Conservation (phyloP, 768 basidiomycete species). For the Xerocomus brunneocitrinus region DNA sequence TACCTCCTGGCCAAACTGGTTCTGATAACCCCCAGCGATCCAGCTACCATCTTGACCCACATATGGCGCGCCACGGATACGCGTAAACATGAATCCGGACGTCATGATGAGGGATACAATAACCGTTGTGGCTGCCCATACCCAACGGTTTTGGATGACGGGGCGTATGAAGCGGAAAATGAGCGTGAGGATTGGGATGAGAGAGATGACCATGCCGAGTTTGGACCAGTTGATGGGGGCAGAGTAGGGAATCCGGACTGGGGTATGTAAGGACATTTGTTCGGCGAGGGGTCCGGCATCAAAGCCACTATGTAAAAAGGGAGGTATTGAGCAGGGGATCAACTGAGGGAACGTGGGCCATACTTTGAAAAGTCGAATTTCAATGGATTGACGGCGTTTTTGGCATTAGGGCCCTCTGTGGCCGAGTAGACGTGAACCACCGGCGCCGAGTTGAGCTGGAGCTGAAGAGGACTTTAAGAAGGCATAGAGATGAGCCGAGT, state of each 20-base stretch:
- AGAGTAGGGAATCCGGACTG: constrained; percentile 76
- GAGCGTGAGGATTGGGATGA: constrained; percentile 45
- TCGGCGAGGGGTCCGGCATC: constrained; percentile 72
- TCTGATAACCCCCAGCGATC: constrained; percentile 86
- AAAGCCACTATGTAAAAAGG: constrained; percentile 62
- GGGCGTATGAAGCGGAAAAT: constrained; percentile 59
- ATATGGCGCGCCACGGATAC: constrained; percentile 79
- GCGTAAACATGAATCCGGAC: constrained; percentile 94
- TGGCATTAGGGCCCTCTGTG: constrained; percentile 62
- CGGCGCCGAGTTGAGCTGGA: constrained; percentile 81
- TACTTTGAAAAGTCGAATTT: constrained; percentile 81
- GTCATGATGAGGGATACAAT: constrained; percentile 77
- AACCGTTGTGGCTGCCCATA: constrained; percentile 65
- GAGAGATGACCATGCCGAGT: constrained; percentile 42
- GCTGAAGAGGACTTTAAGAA: constrained; percentile 41
- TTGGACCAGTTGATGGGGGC: constrained; percentile 72
- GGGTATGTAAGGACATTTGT: constrained; percentile 69
- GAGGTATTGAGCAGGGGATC: background rate
- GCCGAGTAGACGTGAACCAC: constrained; percentile 75
- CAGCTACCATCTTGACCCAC: constrained; percentile 60
- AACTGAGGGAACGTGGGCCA: constrained; percentile 15
- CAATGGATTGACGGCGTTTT: constrained; percentile 45
- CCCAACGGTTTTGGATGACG: constrained; percentile 67
- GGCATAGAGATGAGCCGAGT: background rate
- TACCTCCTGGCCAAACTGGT: constrained; percentile 90